phyloP scores from a whole-genome alignment of 306 rosid genomes.

The Potentilla sterilis region DNA sequence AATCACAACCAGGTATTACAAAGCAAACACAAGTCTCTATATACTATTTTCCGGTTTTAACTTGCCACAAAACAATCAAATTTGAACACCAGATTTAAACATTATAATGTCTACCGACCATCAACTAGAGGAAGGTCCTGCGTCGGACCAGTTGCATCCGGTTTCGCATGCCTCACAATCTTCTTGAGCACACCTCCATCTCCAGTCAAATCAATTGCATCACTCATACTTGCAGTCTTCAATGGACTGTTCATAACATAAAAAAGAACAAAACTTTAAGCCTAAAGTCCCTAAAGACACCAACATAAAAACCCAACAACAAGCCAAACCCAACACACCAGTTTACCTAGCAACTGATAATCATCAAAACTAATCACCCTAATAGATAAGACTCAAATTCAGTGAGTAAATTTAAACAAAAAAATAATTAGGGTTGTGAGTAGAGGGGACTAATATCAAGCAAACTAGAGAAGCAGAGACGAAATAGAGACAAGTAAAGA shows the following conservation, averaged over 20 bases:
- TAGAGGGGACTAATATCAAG: not conserved
- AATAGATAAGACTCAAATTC: not conserved
- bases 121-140: conserved; percentile 90
- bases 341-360: not conserved
- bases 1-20: not conserved
- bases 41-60: not conserved
- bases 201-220: conserved; percentile 74
- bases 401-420: not conserved
- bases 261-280: not conserved
- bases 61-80: not conserved
- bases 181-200: conserved; percentile 92
- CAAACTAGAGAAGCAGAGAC: not conserved
- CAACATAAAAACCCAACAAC: not conserved
- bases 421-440: conserved; percentile 4
- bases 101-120: conserved; percentile 41
- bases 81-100: not conserved
- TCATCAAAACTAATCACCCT: not conserved
- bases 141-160: conserved; percentile 70
- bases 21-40: not conserved
- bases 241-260: conserved; percentile 19
- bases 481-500: not conserved
- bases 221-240: conserved; percentile 58
- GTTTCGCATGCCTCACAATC: conserved; percentile 65
- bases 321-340: not conserved
- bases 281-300: not conserved